Base-by-base conservation (phyloP, 768 basidiomycete species). In the Chalciporus sphaerocephalus region DNA sequence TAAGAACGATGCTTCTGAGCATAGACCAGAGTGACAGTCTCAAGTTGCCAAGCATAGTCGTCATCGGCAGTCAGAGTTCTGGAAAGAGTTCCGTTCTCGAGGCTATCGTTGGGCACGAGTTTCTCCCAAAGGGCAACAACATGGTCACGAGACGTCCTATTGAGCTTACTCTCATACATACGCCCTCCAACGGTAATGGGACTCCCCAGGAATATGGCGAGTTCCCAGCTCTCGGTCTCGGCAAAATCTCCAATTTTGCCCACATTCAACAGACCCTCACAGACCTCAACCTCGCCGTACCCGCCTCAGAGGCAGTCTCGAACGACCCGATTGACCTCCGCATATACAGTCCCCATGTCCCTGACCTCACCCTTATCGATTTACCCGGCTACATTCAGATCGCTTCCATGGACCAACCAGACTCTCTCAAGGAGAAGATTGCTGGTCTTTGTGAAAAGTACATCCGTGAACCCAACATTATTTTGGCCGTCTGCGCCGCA, bases 111-210 rank as follows among this genome's bases (percentile, higher is more conserved):
- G 96, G 96, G 0, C 92, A 96, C 47, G 92, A 98, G 65, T 99
- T 99, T 63, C 71, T 99, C 27, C 96, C 96, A 18, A 99, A 99
- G 70, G 96, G 96, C 44, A 87, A 92, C 66, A 98, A 98, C 67
- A 99, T 99, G 96, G 96, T 98, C 25, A 99, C 96, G 2, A 87
- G 96, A 1, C 85, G 96, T 43, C 96, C 96, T 2, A 97, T 99
- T 57, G 96, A 99, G 62, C 80, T 99, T 48, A 99, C 96, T 3
- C 83, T 99, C 38, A 85, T 98, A 47, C 92, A 99, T 60, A 95
- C 88, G 0, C 92, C 92, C 17, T 62, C 78, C 15, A 47, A 15
- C 3, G 71, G 66, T 9, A 70, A 79, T 25, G 78, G 80, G 2
- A 76, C 44, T 65, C 72, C 5, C 72, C 79, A 17, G 75, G 94